Percentiles rank a stretch among this genome's conserved stretches.
Conservation (phyloP, 768 basidiomycete species). For the Psilocybe subaeruginosa region DNA sequence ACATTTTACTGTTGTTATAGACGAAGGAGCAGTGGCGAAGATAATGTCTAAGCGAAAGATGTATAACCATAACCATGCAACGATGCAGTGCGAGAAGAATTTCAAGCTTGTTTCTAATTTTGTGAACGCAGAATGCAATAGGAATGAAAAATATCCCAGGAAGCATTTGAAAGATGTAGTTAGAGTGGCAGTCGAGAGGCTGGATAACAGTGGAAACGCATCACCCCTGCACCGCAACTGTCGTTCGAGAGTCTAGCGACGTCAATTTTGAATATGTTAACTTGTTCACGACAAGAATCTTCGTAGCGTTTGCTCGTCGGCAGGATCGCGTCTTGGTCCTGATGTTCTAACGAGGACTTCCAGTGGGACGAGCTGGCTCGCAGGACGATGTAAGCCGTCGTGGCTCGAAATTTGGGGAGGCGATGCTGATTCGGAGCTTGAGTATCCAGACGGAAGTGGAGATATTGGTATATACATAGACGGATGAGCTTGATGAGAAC, state of each 20-base stretch:
- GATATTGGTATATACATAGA: constrained; percentile 26
- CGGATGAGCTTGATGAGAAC: constrained; percentile 26
- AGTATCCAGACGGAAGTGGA: constrained; percentile 34
- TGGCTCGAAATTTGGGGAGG: constrained; percentile 36
- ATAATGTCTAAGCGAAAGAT: neutral
- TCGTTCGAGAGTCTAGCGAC: neutral
- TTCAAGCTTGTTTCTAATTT: neutral
- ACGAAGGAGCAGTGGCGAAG: neutral
- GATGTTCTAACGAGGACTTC: constrained; percentile 59
- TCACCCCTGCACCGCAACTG: constrained; percentile 7
- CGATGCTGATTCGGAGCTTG: constrained; percentile 43
- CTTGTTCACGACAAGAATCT: constrained; percentile 46
- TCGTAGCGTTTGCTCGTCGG: constrained; percentile 65
- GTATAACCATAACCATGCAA: neutral
- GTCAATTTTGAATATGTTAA: neutral
- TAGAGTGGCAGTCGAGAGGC: constrained; percentile 4
- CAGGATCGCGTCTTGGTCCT: constrained; percentile 61
- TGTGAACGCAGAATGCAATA: neutral
- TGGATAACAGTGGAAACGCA: neutral
- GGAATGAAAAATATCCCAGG: no score
- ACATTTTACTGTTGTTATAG: neutral
- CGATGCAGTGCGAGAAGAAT: neutral
- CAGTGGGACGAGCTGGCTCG: constrained; percentile 58
- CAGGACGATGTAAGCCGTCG: constrained; percentile 23
- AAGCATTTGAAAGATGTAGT: neutral